phyloP scores from a whole-genome alignment of 495 filamentous ascomycete genomes.

The Polyplosphaeria fusca region DNA sequence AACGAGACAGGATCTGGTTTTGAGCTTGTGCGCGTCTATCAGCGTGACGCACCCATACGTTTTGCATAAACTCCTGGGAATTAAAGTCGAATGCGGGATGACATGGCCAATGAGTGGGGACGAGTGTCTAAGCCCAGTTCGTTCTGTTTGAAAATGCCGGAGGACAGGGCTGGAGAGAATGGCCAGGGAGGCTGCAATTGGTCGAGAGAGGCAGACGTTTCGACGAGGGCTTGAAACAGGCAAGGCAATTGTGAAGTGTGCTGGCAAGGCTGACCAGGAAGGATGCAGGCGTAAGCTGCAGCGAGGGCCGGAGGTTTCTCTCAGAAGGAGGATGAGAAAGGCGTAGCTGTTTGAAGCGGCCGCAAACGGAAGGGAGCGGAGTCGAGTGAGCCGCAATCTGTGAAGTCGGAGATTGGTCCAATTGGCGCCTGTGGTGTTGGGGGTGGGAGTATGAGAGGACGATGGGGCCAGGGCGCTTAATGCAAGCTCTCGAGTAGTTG shows the following conservation, averaged over 20 bases:
- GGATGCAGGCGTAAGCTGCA: neutral
- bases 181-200: conserved; percentile 13
- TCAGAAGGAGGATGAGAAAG: neutral
- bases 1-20: conserved; percentile 3
- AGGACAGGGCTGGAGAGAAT: too few relatives aligned
- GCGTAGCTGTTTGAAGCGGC: neutral
- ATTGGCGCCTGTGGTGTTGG: conserved; percentile 8
- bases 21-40: neutral
- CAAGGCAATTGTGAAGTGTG: neutral
- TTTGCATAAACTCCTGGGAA: conserved; percentile 16
- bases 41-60: conserved; percentile 1
- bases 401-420: conserved; percentile 15
- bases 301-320: conserved; percentile 2
- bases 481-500: conserved; percentile 18
- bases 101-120: neutral
- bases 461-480: conserved; percentile 27
- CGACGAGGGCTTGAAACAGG: conserved; percentile 6
- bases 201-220: conserved; percentile 1
- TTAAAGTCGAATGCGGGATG: conserved; percentile 11
- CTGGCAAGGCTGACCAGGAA: conserved; percentile 13
- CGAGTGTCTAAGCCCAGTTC: too few relatives aligned
- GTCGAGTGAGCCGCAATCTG: conserved; percentile 6
- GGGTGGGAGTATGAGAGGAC: conserved; percentile 14
- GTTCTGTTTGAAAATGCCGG: conserved; percentile 21
- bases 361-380: neutral